Percentiles rank a stretch among this genome's conserved stretches.
phyloP scores from a whole-genome alignment of 2,329 filamentous ascomycete genomes.

The Zasmidium cellare region DNA sequence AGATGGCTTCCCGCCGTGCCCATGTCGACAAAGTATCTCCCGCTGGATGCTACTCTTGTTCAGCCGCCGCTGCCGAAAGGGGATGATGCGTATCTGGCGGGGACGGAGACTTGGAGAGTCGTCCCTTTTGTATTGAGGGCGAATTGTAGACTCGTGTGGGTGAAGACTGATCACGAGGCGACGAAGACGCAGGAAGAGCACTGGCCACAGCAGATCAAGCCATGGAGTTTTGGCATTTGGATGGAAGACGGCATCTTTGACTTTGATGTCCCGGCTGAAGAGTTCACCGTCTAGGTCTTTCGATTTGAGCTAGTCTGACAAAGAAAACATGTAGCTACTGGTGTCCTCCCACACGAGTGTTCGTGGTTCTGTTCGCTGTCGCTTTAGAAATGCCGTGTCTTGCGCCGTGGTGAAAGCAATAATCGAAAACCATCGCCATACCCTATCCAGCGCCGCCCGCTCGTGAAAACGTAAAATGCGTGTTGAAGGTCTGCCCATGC shows the following conservation, averaged over 20 bases:
- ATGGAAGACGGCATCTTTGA: neutral
- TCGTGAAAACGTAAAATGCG: slow-evolving; percentile 7
- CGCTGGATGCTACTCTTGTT: slow-evolving; percentile 1
- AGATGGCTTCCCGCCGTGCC: slow-evolving; percentile 1
- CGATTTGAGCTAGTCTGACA: neutral
- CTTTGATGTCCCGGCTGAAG: neutral
- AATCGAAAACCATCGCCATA: neutral
- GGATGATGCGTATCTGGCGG: neutral
- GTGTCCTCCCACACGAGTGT: neutral
- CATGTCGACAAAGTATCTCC: slow-evolving; percentile 5
- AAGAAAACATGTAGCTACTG: neutral
- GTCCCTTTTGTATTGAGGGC: neutral
- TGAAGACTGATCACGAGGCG: neutral
- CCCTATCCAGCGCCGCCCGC: slow-evolving; percentile 19
- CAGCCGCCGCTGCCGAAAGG: slow-evolving; percentile 2
- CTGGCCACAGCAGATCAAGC: slow-evolving; percentile 4
- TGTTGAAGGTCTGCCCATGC: no score
- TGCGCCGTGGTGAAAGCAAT: neutral
- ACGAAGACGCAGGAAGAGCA: neutral
- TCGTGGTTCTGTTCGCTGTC: neutral
- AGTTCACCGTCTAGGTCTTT: slow-evolving; percentile 1
- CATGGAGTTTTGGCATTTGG: slow-evolving; percentile 5
- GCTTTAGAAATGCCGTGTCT: neutral
- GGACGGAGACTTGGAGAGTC: slow-evolving; percentile 3
- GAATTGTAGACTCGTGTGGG: neutral